Base-by-base conservation (phyloP, 2,329 filamentous ascomycete genomes). In the Colletotrichum tanaceti region DNA sequence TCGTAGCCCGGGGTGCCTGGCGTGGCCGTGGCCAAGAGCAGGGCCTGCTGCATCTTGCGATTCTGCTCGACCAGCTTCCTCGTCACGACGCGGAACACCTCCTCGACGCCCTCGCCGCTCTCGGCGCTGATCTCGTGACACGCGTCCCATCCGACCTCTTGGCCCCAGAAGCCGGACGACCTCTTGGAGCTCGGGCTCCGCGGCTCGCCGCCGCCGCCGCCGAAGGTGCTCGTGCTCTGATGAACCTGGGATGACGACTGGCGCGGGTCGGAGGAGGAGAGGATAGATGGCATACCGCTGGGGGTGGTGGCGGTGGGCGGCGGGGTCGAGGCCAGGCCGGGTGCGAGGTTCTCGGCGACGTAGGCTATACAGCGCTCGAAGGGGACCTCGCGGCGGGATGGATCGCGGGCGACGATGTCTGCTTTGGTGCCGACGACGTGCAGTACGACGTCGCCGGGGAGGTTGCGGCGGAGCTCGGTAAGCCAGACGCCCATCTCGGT, bases 301-400 rank as follows among this genome's bases (percentile, higher is more conserved):
- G 77, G 80, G 24, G 79, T 85, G 24, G 79, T 85, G 10, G 89
- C 88, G 1, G 90, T 91, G 1, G 90, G 84, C 0, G 91, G 90
- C 7, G 91, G 91, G 16, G 91, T 92, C 57, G 84, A 86, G 65
- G 86, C 86, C 59, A 88, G 80, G 35, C 89, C 88, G 0, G 94
- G 93, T 63, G 92, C 92, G 2, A 97, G 86, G 77, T 97, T 93
- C 79, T 98, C 94, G 32, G 94, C 94, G 46, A 98, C 93, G 79
- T 98, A 99, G 55, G 93, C 93, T 75, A 98, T 97, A 78, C 94
- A 98, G 71, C 93, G 89, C 80, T 99, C 95, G 78, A 98, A 98
- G 22, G 94, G 93, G 6, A 99, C 93, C 76, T 94, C 90, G 63
- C 95, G 90, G 70, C 86, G 85, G 6, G 86, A 85, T 5, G 95